Percentiles rank a stretch among this genome's conserved stretches.
Conservation (phyloP, 2,329 filamentous ascomycete species). For the Dactylellina parvicollis region DNA sequence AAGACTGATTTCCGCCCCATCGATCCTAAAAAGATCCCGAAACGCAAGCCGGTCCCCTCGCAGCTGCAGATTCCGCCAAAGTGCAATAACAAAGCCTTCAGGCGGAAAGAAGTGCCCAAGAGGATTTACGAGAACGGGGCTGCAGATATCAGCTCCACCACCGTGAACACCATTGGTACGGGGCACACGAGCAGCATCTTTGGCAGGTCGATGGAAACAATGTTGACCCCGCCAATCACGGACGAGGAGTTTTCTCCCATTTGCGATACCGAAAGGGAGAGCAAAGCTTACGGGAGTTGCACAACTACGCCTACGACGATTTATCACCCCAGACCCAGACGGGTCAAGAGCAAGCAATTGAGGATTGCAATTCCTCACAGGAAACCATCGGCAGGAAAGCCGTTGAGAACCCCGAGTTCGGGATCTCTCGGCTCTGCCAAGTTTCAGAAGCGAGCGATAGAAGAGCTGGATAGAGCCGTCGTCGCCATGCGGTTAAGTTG, state of each 20-base stretch:
- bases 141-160: slow-evolving; percentile 21
- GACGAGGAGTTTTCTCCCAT: slow-evolving; percentile 46
- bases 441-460: slow-evolving; percentile 39
- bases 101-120: slow-evolving; percentile 39
- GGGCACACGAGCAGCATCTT: not conserved
- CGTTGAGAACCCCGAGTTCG: slow-evolving; percentile 31
- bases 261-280: slow-evolving; percentile 1
- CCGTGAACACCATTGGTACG: slow-evolving; percentile 19
- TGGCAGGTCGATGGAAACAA: slow-evolving; percentile 17
- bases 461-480: slow-evolving; percentile 35
- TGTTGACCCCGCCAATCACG: slow-evolving; percentile 46
- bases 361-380: slow-evolving; percentile 45
- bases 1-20: slow-evolving; percentile 36
- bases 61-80: slow-evolving; percentile 36
- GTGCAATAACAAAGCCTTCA: slow-evolving; percentile 42
- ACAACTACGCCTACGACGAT: slow-evolving; percentile 7
- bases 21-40: slow-evolving; percentile 49
- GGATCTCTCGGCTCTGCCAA: slow-evolving; percentile 20
- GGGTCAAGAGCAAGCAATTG: slow-evolving; percentile 46
- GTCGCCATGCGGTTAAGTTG: slow-evolving; percentile 19
- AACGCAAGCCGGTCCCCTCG: slow-evolving; percentile 41
- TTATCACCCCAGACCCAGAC: slow-evolving; percentile 36
- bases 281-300: not conserved
- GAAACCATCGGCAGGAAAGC: slow-evolving; percentile 13
- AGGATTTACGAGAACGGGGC: slow-evolving; percentile 32